Evolutionary conservation across 2,329 filamentous ascomycete species (phyloP).

Genomic region (Botrytis paeoniae): DNA sequence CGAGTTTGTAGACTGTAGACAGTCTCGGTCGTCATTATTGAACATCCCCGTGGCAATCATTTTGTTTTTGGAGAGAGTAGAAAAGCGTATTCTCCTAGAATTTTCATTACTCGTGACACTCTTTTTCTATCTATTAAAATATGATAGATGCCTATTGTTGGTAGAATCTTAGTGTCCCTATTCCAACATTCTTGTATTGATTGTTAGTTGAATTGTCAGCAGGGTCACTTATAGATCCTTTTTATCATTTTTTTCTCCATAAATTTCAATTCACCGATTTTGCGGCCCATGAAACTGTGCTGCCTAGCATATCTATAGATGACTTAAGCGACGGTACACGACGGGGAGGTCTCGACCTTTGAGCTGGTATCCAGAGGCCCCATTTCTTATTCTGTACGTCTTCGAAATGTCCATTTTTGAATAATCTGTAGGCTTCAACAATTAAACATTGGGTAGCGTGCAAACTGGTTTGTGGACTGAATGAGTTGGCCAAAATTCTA

Average conservation of each 20-base stretch:
- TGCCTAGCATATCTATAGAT: not conserved
- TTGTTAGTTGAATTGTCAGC: not conserved
- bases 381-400: not conserved
- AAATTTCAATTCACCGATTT: not conserved
- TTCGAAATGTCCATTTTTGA: not conserved
- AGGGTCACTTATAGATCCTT: not conserved
- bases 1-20: not conserved
- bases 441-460: not conserved
- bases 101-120: not conserved
- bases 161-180: not conserved
- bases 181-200: not conserved
- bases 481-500: too few species aligned
- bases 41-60: not conserved
- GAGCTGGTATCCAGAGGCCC: not conserved
- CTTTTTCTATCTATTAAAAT: not conserved
- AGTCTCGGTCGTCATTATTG: too few species aligned
- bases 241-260: not conserved
- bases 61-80: not conserved
- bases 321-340: not conserved
- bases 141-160: not conserved
- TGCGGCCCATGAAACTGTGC: not conserved
- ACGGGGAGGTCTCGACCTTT: not conserved
- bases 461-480: not conserved
- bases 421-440: not conserved
- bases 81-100: not conserved